Conservation (phyloP, 257 asterid species). For the Solanum okadae region DNA sequence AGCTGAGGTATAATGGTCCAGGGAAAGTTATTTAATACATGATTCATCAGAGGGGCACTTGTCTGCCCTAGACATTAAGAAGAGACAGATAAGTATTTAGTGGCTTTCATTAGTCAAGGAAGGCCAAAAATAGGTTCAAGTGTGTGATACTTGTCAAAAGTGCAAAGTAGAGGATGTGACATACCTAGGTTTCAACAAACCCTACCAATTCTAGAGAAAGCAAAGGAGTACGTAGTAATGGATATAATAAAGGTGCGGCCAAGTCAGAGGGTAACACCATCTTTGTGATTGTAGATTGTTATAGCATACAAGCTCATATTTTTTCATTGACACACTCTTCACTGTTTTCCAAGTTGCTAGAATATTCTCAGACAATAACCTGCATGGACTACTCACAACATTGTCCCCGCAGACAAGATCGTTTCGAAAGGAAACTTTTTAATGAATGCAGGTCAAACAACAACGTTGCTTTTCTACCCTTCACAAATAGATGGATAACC, state of each 20-base stretch:
- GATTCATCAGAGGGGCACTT: neutral
- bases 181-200: neutral
- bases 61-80: neutral
- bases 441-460: neutral
- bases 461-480: neutral
- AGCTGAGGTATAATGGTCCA: neutral
- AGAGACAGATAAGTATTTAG: neutral
- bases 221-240: neutral
- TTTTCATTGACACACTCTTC: neutral
- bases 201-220: neutral
- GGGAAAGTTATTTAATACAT: neutral
- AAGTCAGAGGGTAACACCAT: neutral
- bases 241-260: neutral
- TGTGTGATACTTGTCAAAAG: neutral
- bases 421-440: neutral
- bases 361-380: neutral
- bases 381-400: neutral
- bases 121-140: neutral
- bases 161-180: neutral
- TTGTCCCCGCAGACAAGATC: neutral
- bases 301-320: neutral
- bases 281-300: neutral
- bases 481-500: neutral
- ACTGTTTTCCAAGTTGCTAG: neutral
- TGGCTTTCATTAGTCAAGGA: neutral